Evolutionary conservation across 2,329 filamentous ascomycete genomes (phyloP), one percentile per base, ranked within the genome.

Genomic region (Colletotrichum sp.): DNA sequence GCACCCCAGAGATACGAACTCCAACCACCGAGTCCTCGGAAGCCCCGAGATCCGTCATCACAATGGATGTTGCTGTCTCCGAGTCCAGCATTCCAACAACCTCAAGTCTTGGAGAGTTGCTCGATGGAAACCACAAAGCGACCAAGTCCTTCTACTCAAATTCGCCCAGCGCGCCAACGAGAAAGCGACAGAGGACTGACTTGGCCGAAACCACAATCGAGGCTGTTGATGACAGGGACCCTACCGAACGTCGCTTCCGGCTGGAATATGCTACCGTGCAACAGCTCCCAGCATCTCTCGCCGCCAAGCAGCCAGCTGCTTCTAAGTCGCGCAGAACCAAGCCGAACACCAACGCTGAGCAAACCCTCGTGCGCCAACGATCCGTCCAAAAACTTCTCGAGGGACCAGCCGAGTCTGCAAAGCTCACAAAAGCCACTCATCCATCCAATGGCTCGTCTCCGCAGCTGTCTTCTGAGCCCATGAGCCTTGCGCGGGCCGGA

Each of bases 231-330:
- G 62, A 74, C 36, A 65, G 64, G 16, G 21, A n/a, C 15, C 4
- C 26, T 79, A 84, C 62, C 77, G 79, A 56, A 34, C 84, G 89
- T 70, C 91, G 93, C 64, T 92, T 94, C 81, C 89, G 89, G 69
- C 88, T 88, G 81, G 96, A 98, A 86, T 98, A 98, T 84, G 91
- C 93, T 79, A 88, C 93, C 81, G 93, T 97, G 26, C 91, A 92
- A 82, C 93, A 94, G 77, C 89, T 98, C 5, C 96, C 96, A 8
- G 91, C 93, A 26, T 91, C 91, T 2, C 89, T 98, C 24, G 94
- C 94, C 43, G 93, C 94, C 26, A 97, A 96, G 83, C 94, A 96
- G 83, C 93, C 76, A 30, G 65, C 65, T 26, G 64, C 94, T n/a
- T 66, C 94, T 10, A 83, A 81, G 48, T 79, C 83, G 66, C 77